Base-by-base conservation (phyloP, 2,329 filamentous ascomycete genomes). In the Pseudogymnoascus sp. region DNA sequence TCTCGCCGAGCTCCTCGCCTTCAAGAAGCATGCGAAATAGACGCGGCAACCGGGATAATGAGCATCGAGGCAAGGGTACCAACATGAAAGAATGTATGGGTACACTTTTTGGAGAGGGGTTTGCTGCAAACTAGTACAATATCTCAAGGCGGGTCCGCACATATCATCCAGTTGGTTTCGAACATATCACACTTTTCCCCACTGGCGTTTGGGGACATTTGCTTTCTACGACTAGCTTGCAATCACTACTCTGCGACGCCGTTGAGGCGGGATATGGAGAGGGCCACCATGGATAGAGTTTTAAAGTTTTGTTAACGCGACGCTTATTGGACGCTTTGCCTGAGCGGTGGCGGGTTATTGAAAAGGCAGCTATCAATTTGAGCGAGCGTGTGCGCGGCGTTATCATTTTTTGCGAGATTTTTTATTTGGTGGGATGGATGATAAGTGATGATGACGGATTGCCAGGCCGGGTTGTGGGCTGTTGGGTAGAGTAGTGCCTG, bases 1-100 rank as follows among this genome's bases (percentile, higher is more conserved):
- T 76, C 81, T 99, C 69, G 87, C 92, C 16, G 93, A 96, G 73
- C 79, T 99, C 67, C 83, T 99, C 67, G 88, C 90, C 63, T 99
- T 95, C 80, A 92, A 92, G 81, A 89, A 90, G 75, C 83, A 88
- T 68, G 79, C 80, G 64, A 88, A 88, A 78, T 88, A 83, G 71
- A 54, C 28, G 23, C 45, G 4, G 23, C n/a, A n/a, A 19, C 61
- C 14, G 43, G 25, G 19, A 8, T 16, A 31, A 31, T 14, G 48
- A n/a, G 48, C 23, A 16, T 54, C 48, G 48, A 31, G 13, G 23
- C 25, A 31, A 11, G 48, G 14, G 51, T 57, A 57, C 28, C 28
- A 57, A 25, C 28, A 57, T 7, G 14, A 51, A 51, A 25, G 23
- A 51, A 51, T 51, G 45, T 28, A 51, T 51, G n/a, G 25, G 51